Evolutionary conservation across 2,329 filamentous ascomycete genomes (phyloP).

Genomic region (Penicillium occitanis): DNA sequence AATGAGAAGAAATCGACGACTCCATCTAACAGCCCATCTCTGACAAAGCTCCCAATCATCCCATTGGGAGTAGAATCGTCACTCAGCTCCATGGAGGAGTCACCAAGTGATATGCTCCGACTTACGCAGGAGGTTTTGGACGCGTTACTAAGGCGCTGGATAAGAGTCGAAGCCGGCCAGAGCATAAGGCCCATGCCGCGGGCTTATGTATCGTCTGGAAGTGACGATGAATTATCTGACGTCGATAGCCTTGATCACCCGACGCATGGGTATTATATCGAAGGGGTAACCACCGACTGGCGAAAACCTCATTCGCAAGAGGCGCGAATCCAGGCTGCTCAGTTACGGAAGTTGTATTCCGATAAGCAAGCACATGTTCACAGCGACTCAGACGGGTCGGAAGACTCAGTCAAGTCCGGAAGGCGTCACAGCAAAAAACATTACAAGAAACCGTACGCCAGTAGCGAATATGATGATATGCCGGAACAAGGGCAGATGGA

Average conservation of each 20-base stretch:
- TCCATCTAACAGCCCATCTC: constrained; percentile 1
- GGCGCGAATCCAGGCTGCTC: constrained; percentile 34
- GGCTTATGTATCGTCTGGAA: constrained; percentile 27
- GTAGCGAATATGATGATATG: constrained; percentile 11
- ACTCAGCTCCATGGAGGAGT: constrained; percentile 35
- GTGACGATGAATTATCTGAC: constrained; percentile 24
- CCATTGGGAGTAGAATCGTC: constrained; percentile 37
- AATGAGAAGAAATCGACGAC: background rate
- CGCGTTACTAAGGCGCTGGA: constrained; percentile 34
- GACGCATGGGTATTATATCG: constrained; percentile 35
- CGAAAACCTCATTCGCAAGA: constrained; percentile 39
- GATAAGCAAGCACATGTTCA: constrained; percentile 39
- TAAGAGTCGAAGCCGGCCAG: constrained; percentile 21
- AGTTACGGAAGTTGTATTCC: constrained; percentile 34
- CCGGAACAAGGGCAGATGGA: constrained; percentile 10
- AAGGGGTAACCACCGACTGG: constrained; percentile 39
- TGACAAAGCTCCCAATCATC: constrained; percentile 29
- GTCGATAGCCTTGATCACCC: constrained; percentile 26
- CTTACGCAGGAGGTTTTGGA: constrained; percentile 38
- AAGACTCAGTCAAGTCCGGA: constrained; percentile 8
- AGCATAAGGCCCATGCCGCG: constrained; percentile 12
- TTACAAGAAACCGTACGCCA: background rate
- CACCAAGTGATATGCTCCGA: constrained; percentile 41
- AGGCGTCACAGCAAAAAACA: background rate
- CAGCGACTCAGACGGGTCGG: constrained; percentile 33